A percentile compares a stretch with the other conserved stretches of the same genome.
These are phyloP conservation scores for Colletotrichum sansevieriae DNA, from an alignment of 2,329 filamentous ascomycete species.

Conservation along the genomic window DNA sequence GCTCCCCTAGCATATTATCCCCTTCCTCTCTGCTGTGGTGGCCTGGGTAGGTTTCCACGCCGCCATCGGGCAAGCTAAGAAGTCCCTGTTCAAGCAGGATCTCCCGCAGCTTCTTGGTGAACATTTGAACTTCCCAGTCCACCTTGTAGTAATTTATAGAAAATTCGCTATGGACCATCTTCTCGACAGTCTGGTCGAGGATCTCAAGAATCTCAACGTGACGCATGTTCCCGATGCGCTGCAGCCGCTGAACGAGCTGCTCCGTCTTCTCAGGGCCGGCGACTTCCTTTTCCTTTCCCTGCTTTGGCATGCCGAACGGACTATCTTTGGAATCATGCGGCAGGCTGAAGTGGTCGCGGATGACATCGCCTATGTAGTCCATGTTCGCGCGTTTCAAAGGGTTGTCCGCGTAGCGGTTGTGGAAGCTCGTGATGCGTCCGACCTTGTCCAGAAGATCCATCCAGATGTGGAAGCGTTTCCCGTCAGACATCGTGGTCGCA, in stretches of 20 bases:
- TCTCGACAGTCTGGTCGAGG: slow-evolving; percentile 5
- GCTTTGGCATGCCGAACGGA: slow-evolving; percentile 13
- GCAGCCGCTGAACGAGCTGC: not conserved
- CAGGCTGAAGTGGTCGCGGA: not conserved
- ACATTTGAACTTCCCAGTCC: slow-evolving; percentile 4
- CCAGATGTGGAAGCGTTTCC: not conserved
- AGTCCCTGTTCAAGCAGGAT: not conserved
- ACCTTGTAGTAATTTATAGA: slow-evolving; percentile 19
- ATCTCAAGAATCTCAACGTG: slow-evolving; percentile 6
- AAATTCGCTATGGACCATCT: slow-evolving; percentile 13
- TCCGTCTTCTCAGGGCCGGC: not conserved
- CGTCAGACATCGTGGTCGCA: not conserved
- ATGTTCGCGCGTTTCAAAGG: not conserved
- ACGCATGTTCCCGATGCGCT: slow-evolving; percentile 11
- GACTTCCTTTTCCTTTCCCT: not conserved
- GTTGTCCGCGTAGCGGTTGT: not conserved
- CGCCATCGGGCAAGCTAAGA: not conserved
- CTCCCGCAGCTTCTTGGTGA: not conserved
- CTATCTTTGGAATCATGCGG: not conserved
- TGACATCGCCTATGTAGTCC: not conserved
- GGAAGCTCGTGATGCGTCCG: not conserved
- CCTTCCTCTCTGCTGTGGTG: not conserved
- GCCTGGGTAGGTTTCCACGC: not conserved
- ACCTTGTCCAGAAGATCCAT: not conserved
- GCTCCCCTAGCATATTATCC: not conserved